Evolutionary conservation across 768 basidiomycete genomes (phyloP).

Genomic region (Bullera alba): DNA sequence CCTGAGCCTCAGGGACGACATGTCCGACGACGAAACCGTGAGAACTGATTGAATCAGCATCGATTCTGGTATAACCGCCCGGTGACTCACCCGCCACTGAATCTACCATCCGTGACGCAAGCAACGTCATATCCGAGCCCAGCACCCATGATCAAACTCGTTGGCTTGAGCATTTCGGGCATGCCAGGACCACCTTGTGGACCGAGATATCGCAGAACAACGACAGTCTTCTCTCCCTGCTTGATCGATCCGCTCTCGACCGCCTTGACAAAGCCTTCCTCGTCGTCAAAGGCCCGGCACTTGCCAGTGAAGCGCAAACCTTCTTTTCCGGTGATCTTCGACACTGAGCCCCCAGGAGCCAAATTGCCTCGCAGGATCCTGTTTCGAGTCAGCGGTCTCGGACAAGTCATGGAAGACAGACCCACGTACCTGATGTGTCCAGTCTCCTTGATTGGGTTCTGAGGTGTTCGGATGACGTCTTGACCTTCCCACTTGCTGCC

Average conservation of each 20-base stretch:
- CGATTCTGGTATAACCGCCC: neutral
- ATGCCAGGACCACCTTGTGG: slow-evolving; percentile 97
- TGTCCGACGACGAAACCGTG: slow-evolving; percentile 97
- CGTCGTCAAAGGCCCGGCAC: slow-evolving; percentile 85
- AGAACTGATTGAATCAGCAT: slow-evolving; percentile 53
- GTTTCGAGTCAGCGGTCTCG: neutral
- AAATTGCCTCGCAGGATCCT: slow-evolving; percentile 74
- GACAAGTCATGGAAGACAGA: neutral
- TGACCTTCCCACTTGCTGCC: slow-evolving; percentile 60
- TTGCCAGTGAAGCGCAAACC: slow-evolving; percentile 78
- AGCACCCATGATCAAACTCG: slow-evolving; percentile 96
- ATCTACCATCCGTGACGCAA: slow-evolving; percentile 93
- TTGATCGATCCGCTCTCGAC: slow-evolving; percentile 83
- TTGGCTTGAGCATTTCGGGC: slow-evolving; percentile 99
- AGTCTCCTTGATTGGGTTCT: slow-evolving; percentile 74
- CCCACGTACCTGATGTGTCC: slow-evolving; percentile 64
- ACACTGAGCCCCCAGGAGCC: slow-evolving; percentile 77
- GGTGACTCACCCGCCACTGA: slow-evolving; percentile 84
- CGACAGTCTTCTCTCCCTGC: slow-evolving; percentile 93
- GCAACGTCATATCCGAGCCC: slow-evolving; percentile 93
- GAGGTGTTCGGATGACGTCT: slow-evolving; percentile 65
- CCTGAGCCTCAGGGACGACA: slow-evolving; percentile 83
- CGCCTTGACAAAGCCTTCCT: slow-evolving; percentile 78
- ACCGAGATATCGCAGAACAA: slow-evolving; percentile 89
- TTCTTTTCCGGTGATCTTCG: slow-evolving; percentile 91